These are phyloP conservation scores for Colletotrichum eremochloae DNA, from an alignment of 2,329 filamentous ascomycete species.

Conservation along the genomic window DNA sequence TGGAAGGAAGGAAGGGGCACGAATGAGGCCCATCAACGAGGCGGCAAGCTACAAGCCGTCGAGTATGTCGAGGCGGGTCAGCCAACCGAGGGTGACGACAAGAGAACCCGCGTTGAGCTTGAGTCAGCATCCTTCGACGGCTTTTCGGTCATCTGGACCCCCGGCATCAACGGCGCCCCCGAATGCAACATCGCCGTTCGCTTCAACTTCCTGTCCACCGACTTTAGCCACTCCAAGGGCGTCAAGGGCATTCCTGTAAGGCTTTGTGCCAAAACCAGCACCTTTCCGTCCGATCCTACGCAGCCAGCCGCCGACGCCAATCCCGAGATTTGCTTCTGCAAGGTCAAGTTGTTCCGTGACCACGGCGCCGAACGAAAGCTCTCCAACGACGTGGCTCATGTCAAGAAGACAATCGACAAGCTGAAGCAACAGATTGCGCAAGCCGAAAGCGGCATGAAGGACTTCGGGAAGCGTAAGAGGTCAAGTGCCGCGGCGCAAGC, in stretches of 20 bases:
- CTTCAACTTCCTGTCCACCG: constrained; percentile 98
- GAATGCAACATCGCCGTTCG: constrained; percentile 92
- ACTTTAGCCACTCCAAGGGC: constrained; percentile 98
- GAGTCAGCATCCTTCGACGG: constrained; percentile 90
- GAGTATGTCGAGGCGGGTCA: constrained; percentile 85
- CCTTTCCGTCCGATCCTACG: constrained; percentile 67
- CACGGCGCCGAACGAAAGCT: constrained; percentile 96
- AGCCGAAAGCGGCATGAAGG: constrained; percentile 75
- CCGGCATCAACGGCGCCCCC: constrained; percentile 73
- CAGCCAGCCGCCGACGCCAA: constrained; percentile 60
- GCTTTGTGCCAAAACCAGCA: constrained; percentile 89
- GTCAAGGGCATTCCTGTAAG: constrained; percentile 97
- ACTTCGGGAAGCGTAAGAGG: constrained; percentile 75
- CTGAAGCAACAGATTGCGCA: constrained; percentile 93
- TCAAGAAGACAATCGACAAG: constrained; percentile 97
- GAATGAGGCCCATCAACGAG: constrained; percentile 93
- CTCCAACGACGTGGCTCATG: constrained; percentile 92
- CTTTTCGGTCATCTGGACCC: constrained; percentile 91
- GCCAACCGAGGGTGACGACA: constrained; percentile 72
- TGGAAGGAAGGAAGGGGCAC: constrained; percentile 98
- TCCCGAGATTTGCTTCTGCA: constrained; percentile 89
- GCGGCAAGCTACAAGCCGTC: constrained; percentile 92
- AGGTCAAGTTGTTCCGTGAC: constrained; percentile 96
- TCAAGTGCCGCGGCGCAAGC: constrained; percentile 59
- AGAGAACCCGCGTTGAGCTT: constrained; percentile 76